Percentiles rank a stretch among this genome's conserved stretches.
Evolutionary conservation across 352 stramenopile genomes (phyloP).

Genomic region (Phytophthora sansomeana): DNA sequence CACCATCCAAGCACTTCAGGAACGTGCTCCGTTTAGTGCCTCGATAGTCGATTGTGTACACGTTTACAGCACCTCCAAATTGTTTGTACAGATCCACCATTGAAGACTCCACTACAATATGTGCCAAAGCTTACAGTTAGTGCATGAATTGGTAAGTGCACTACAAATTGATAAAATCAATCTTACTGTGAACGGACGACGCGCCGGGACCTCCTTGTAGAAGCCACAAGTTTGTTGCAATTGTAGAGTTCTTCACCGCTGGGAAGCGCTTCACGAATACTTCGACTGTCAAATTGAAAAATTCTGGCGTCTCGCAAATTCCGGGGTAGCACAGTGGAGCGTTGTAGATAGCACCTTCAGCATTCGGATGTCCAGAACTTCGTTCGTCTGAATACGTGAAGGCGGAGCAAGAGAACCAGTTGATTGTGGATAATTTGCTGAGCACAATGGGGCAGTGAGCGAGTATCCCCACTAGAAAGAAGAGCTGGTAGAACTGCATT

Average conservation of each 20-base stretch:
- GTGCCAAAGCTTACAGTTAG: not conserved
- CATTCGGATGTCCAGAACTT: not conserved
- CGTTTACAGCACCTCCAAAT: constrained; percentile 39
- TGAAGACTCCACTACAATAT: constrained; percentile 32
- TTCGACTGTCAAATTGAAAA: constrained; percentile 14
- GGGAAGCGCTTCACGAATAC: constrained; percentile 52
- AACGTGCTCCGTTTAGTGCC: constrained; percentile 45
- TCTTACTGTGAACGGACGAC: constrained; percentile 33
- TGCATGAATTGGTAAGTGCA: not conserved
- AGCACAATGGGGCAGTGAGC: not conserved
- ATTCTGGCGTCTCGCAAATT: constrained; percentile 22
- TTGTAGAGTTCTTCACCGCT: constrained; percentile 14
- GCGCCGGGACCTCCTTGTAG: constrained; percentile 57
- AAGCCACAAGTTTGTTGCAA: constrained; percentile 46
- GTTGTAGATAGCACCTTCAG: too few relatives aligned
- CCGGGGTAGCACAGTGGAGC: constrained; percentile 39
- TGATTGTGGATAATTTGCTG: not conserved
- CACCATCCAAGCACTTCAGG: constrained; percentile 43
- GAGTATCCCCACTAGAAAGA: not conserved
- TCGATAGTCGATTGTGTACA: constrained; percentile 64
- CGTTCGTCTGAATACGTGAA: constrained; percentile 29
- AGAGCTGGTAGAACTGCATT: not conserved
- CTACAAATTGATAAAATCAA: not conserved
- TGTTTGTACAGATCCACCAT: constrained; percentile 39
- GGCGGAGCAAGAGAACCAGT: constrained; percentile 26